A percentile compares a stretch with the other conserved stretches of the same genome.
Evolutionary conservation across 768 basidiomycete genomes (phyloP).

Genomic region (Tylopilus subfusipes): DNA sequence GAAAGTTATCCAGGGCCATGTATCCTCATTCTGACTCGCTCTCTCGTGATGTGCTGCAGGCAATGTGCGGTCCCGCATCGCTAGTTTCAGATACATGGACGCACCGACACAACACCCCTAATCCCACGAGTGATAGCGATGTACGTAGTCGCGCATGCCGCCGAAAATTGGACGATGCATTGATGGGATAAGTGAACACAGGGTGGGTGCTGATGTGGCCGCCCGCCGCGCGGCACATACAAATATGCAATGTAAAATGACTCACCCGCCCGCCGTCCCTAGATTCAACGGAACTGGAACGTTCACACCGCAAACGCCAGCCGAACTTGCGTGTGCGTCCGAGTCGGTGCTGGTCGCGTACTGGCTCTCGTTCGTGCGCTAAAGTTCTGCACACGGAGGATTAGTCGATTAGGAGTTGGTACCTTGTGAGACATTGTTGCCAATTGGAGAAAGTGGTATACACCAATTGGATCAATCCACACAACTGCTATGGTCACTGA

Average conservation of each 20-base stretch:
- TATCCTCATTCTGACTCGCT: background rate
- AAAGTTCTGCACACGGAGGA: constrained; percentile 33
- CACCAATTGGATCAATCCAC: background rate
- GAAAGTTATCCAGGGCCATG: constrained; percentile 14
- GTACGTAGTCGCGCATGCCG: constrained; percentile 43
- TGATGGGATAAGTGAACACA: constrained; percentile 52
- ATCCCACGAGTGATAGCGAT: constrained; percentile 38
- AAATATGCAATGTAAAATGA: constrained; percentile 2
- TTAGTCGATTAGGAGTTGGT: constrained; percentile 26
- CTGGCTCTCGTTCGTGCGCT: constrained; percentile 63
- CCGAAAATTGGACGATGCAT: constrained; percentile 74
- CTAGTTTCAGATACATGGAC: constrained; percentile 40
- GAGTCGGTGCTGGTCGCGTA: constrained; percentile 63
- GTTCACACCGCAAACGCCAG: constrained; percentile 44
- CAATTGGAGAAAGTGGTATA: background rate
- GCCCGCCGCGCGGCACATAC: too few species aligned
- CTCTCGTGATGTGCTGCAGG: constrained; percentile 24
- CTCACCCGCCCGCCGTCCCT: constrained; percentile 6
- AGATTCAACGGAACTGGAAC: constrained; percentile 52
- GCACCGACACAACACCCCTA: constrained; percentile 58
- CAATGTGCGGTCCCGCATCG: constrained; percentile 43
- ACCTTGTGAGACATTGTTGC: background rate
- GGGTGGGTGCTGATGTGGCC: constrained; percentile 44
- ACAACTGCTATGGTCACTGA: too few species aligned
- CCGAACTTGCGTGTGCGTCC: constrained; percentile 48